These are phyloP conservation scores for Coemansia sp. DNA, from an alignment of 192 early-diverging fungal species.

Conservation along the genomic window DNA sequence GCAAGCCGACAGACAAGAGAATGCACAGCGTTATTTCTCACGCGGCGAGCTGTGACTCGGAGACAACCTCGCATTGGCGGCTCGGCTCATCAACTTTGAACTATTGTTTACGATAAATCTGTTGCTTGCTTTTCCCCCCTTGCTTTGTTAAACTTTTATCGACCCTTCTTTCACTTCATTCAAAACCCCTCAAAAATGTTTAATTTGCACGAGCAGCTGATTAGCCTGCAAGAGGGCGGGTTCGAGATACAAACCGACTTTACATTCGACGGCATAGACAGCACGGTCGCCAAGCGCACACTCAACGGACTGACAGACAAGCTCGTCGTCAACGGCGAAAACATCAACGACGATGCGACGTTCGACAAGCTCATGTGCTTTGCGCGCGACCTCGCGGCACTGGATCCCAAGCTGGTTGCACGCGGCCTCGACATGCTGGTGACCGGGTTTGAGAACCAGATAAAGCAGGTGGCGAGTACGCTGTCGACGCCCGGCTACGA, in stretches of 20 bases:
- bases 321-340: slow-evolving; percentile 40
- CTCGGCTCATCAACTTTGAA: background rate
- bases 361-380: slow-evolving; percentile 40
- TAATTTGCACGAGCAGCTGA: slow-evolving; percentile 60
- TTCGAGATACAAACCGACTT: slow-evolving; percentile 41
- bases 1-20: background rate
- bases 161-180: no score
- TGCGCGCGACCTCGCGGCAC: slow-evolving; percentile 46
- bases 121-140: background rate
- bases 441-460: slow-evolving; percentile 67
- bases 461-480: slow-evolving; percentile 59
- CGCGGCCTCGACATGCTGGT: slow-evolving; percentile 70
- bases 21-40: no score
- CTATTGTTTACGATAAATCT: no score
- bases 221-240: slow-evolving; percentile 58
- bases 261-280: slow-evolving; percentile 34
- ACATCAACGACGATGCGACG: slow-evolving; percentile 29
- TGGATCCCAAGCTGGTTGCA: slow-evolving; percentile 49
- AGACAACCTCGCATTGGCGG: no score
- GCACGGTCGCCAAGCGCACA: slow-evolving; percentile 40
- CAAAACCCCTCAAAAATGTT: slow-evolving; percentile 33
- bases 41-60: no score
- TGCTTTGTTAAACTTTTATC: background rate
- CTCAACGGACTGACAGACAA: slow-evolving; percentile 56
- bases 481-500: slow-evolving; percentile 67